Evolutionary conservation across 352 stramenopile genomes (phyloP), one percentile per base, ranked within the genome.

Genomic region (Phytophthora pinifolia): DNA sequence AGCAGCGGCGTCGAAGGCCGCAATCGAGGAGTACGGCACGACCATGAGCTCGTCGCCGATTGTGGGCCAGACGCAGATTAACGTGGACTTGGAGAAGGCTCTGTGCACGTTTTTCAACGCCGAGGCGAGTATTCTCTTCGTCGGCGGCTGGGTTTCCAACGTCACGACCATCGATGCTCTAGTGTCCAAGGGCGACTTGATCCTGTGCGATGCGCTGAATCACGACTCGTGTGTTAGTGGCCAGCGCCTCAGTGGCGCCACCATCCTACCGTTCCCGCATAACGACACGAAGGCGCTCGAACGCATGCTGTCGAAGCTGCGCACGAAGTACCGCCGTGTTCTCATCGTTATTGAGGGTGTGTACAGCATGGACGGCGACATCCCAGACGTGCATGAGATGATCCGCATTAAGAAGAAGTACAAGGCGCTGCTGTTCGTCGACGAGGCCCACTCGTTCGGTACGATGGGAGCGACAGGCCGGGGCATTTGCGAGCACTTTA

Each of bases 21-120:
- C 64, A 20, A 88, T 92, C 36, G 67, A 86, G 3, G 67, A 80
- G 46, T 89, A 89, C 43, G 83, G 83, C 31, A 88, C 78, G 29
- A 88, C 79, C 1, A 92, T 92, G 83, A 88, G 74, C 27, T 92
- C 79, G 36, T 90, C 79, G 14, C 79, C 83, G 33, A 92, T 90
- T 50, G 79, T 92, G 9, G 83, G 79, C 6, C 83, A 92, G 48
- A 89, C 70, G 3, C 74, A 78, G 33, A 59, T 92, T 20, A 88
- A 88, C 37, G 71, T 84, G 18, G 79, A 86, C 12, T 73, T 92
- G 18, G 83, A 92, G 46, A 65, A 70, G 8, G 76, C 69, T 8
- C 59, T 92, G 27, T 82, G 79, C 52, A 63, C 45, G 17, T 89
- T 90, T 37, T 90, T 92, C 59, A 44, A 59, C 2, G 73, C 74